Conservation (phyloP, 108 stramenopile species). For the Pseudonitzschia pungens region DNA sequence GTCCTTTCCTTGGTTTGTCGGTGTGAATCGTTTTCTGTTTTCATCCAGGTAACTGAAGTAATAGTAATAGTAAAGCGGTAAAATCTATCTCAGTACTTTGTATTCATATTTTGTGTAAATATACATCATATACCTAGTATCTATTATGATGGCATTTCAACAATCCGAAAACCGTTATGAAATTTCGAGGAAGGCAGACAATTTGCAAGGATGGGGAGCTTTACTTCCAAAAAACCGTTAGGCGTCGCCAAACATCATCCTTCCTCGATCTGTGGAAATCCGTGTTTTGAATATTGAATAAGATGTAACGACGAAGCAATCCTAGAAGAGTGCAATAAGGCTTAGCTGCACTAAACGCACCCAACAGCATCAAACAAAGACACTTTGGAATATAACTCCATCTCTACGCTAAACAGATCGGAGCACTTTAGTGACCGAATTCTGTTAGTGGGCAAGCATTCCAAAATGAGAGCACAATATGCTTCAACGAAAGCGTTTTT, state of each 20-base stretch:
- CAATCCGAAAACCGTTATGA: neutral
- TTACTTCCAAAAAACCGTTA: neutral
- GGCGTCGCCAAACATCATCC: neutral
- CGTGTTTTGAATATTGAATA: too few species aligned
- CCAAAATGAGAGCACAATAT: slow-evolving; percentile 1
- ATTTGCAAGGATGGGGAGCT: slow-evolving; percentile 1
- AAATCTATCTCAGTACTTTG: slow-evolving; percentile 7
- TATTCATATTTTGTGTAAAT: neutral
- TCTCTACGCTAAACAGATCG: neutral
- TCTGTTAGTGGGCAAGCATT: neutral
- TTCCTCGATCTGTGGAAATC: too few species aligned
- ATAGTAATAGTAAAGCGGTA: slow-evolving; percentile 17
- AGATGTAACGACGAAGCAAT: too few species aligned
- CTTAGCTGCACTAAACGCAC: neutral
- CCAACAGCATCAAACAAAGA: neutral
- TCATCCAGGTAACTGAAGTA: neutral
- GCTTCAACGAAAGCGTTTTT: neutral
- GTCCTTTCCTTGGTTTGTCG: neutral
- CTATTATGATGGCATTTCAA: neutral
- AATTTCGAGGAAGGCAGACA: neutral
- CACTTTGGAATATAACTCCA: neutral
- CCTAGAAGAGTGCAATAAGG: too few species aligned
- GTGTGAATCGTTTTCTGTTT: neutral
- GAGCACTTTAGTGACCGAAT: neutral
- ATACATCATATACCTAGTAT: neutral